Evolutionary conservation across 257 asterid species (phyloP).

Genomic region (Sherardia arvensis): DNA sequence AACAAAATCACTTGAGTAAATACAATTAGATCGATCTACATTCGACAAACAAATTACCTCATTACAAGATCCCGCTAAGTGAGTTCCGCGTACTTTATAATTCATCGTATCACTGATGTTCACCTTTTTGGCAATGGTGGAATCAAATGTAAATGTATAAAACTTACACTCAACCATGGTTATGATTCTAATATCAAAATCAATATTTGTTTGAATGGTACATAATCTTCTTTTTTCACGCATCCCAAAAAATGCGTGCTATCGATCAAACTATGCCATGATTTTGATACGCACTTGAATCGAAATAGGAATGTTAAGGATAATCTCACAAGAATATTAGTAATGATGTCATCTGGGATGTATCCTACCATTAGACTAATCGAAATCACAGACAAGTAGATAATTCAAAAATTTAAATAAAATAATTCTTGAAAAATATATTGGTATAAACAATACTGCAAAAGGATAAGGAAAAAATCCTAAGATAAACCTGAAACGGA

Average conservation of each 20-base stretch:
- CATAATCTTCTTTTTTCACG: neutral
- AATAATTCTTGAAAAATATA: no score
- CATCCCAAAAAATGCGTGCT: neutral
- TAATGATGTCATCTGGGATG: neutral
- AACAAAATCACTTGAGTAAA: neutral
- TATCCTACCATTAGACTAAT: neutral
- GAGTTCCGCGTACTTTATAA: no score
- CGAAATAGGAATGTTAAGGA: neutral
- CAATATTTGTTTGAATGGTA: no score
- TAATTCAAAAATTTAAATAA: no score
- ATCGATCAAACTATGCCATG: slow-evolving; percentile 1
- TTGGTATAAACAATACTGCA: no score
- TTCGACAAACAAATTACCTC: neutral
- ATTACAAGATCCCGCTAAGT: neutral
- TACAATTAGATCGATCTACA: no score
- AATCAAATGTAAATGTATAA: neutral
- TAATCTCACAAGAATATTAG: neutral
- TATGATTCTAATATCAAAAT: neutral
- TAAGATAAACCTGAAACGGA: no score
- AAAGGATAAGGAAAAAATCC: no score
- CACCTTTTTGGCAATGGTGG: neutral
- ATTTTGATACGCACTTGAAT: slow-evolving; percentile 1
- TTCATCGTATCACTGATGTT: neutral
- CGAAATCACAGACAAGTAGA: no score
- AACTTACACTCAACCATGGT: neutral